Conservation (phyloP, 306 rosid species). For the Cicer cuneatum region DNA sequence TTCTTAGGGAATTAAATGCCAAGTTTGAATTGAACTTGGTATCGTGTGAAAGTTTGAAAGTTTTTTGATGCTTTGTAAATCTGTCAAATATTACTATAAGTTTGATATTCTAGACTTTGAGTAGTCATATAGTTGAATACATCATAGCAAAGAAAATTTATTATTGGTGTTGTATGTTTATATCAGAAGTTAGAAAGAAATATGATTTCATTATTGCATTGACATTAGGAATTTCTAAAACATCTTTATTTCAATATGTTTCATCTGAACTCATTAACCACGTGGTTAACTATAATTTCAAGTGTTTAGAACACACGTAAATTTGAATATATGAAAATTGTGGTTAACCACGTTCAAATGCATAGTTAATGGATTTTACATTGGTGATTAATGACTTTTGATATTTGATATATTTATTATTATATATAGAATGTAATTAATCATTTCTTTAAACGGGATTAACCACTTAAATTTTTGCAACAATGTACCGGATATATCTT, state of each 20-base stretch:
- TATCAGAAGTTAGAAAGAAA: slow-evolving; percentile 23
- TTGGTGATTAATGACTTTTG: too few species aligned
- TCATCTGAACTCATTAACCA: too few species aligned
- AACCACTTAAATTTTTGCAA: too few species aligned
- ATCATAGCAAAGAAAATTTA: background rate
- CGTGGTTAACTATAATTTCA: too few species aligned
- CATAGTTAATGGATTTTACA: too few species aligned
- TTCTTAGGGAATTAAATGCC: slow-evolving; percentile 46
- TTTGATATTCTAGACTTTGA: slow-evolving; percentile 15
- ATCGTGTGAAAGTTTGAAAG: slow-evolving; percentile 27
- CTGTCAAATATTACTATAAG: background rate
- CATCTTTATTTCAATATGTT: slow-evolving; percentile 1
- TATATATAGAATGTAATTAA: too few species aligned
- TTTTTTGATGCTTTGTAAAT: slow-evolving; percentile 44
- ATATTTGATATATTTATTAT: too few species aligned
- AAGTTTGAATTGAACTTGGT: slow-evolving; percentile 31
- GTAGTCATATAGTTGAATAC: slow-evolving; percentile 25
- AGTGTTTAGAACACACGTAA: too few species aligned
- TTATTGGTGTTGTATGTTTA: background rate
- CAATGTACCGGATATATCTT: background rate
- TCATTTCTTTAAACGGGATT: too few species aligned
- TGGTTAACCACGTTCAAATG: too few species aligned
- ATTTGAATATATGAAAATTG: too few species aligned
- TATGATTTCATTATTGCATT: slow-evolving; percentile 24
- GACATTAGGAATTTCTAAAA: background rate